Percentiles rank a stretch among this genome's conserved stretches.
phyloP scores from a whole-genome alignment of 176 grass and related monocot species.

The Aegilops sharonensis region DNA sequence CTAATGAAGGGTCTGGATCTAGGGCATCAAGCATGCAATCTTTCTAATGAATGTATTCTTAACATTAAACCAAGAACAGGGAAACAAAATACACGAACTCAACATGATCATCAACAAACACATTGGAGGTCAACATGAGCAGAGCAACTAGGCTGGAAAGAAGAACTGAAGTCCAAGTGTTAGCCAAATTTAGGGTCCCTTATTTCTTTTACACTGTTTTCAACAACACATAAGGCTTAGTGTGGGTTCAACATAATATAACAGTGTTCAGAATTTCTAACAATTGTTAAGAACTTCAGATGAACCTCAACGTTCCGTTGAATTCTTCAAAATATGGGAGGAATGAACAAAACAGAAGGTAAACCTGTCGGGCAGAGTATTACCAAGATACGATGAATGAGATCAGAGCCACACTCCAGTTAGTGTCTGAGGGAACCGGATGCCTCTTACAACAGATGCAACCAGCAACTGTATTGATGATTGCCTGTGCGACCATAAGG shows the following conservation, averaged over 20 bases:
- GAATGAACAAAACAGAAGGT: neutral
- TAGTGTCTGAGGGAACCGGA: slow-evolving; percentile 69
- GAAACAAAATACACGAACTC: neutral
- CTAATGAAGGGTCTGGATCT: neutral
- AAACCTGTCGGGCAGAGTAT: slow-evolving; percentile 8
- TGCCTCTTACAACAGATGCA: slow-evolving; percentile 98
- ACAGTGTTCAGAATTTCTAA: neutral
- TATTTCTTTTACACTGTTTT: neutral
- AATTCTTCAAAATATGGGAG: neutral
- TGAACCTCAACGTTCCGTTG: neutral
- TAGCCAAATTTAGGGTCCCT: neutral
- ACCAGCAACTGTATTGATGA: slow-evolving; percentile 82
- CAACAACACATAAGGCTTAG: neutral
- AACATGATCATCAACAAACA: neutral
- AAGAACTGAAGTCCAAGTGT: neutral
- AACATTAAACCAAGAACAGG: neutral
- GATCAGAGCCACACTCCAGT: slow-evolving; percentile 88
- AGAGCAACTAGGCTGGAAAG: neutral
- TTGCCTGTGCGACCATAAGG: slow-evolving; percentile 76
- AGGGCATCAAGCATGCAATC: neutral
- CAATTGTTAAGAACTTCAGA: neutral
- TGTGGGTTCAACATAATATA: neutral
- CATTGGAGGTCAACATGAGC: neutral
- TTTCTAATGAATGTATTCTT: neutral
- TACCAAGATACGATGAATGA: slow-evolving; percentile 97